Evolutionary conservation across 768 basidiomycete species (phyloP).

Genomic region (Kwoniella shandongensis): DNA sequence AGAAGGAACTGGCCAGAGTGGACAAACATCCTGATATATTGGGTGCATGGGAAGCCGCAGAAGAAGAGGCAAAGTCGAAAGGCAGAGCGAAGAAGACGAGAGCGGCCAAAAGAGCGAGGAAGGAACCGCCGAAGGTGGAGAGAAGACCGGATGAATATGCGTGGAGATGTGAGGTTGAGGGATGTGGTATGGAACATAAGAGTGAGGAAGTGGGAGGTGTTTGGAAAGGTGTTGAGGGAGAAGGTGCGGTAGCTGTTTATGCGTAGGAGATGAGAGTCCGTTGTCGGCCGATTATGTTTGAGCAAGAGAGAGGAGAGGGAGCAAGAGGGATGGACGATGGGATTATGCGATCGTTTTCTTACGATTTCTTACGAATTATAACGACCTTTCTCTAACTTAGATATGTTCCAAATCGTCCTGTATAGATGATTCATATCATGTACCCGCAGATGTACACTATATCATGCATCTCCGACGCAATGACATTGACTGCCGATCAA

Average conservation of each 20-base stretch:
- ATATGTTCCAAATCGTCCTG: no score
- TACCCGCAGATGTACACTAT: no score
- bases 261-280: slow-evolving; percentile 15
- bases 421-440: no score
- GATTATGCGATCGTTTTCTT: no score
- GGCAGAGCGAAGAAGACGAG: slow-evolving; percentile 12
- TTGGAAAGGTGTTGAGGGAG: slow-evolving; percentile 26
- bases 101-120: slow-evolving; percentile 6
- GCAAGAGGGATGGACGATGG: no score
- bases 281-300: no score
- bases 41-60: slow-evolving; percentile 1
- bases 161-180: slow-evolving; percentile 45
- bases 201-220: slow-evolving; percentile 32
- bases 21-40: slow-evolving; percentile 10
- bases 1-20: not conserved
- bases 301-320: no score
- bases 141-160: slow-evolving; percentile 26
- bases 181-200: slow-evolving; percentile 36
- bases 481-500: no score
- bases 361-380: no score
- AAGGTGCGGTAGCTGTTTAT: slow-evolving; percentile 37
- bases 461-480: no score
- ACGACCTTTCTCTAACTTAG: no score
- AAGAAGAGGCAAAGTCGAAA: slow-evolving; percentile 11
- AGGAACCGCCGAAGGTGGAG: slow-evolving; percentile 14